phyloP scores from a whole-genome alignment of 495 filamentous ascomycete species.

The Zalerion maritima region DNA sequence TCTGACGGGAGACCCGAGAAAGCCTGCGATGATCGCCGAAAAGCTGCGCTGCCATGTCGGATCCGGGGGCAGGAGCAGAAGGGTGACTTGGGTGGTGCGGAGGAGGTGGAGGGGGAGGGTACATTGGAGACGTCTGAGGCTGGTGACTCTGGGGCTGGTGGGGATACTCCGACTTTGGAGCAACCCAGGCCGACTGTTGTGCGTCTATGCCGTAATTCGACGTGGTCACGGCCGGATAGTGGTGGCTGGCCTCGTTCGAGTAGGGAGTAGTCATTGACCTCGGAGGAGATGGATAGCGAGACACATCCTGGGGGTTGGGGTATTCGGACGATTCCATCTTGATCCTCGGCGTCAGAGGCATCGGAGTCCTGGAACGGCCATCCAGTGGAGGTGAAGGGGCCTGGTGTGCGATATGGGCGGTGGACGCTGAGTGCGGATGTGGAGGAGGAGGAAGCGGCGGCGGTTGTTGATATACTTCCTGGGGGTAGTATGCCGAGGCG shows the following conservation, averaged over 20 bases:
- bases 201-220: constrained; percentile 35
- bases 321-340: constrained; percentile 37
- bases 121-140: constrained; percentile 10
- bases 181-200: constrained; percentile 31
- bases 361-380: constrained; percentile 18
- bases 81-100: too few relatives aligned
- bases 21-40: too few relatives aligned
- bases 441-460: constrained; percentile 27
- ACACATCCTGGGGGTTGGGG: constrained; percentile 21
- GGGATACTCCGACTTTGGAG: constrained; percentile 33
- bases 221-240: constrained; percentile 19
- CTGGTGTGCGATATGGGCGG: constrained; percentile 29
- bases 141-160: constrained; percentile 11
- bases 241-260: constrained; percentile 21
- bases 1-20: too few relatives aligned
- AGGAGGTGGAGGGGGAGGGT: too few relatives aligned
- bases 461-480: constrained; percentile 32
- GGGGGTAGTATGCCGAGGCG: constrained; percentile 25
- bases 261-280: constrained; percentile 27
- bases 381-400: constrained; percentile 16
- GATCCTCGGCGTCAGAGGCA: constrained; percentile 27
- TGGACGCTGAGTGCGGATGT: constrained; percentile 26
- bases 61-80: too few relatives aligned
- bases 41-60: constrained; percentile 21
- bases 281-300: constrained; percentile 32